Evolutionary conservation across 768 basidiomycete genomes (phyloP).

Genomic region (Phallus indusiatus): DNA sequence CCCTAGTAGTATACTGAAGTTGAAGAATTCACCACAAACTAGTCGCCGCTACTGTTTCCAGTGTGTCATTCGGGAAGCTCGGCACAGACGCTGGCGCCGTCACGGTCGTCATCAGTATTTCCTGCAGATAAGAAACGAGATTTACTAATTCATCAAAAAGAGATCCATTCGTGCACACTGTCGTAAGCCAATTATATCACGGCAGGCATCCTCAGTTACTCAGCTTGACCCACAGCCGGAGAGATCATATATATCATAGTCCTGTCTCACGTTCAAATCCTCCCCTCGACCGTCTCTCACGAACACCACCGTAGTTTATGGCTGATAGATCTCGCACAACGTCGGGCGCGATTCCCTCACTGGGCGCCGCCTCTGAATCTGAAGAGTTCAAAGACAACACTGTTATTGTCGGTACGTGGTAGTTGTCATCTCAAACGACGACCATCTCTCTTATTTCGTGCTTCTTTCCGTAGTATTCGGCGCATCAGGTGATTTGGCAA

Average conservation of each 20-base stretch:
- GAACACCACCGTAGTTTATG: constrained; percentile 24
- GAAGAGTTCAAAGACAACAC: constrained; percentile 80
- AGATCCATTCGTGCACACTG: neutral
- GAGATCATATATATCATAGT: neutral
- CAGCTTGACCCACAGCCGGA: neutral
- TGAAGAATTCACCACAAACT: neutral
- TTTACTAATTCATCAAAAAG: neutral
- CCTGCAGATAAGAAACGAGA: too few relatives aligned
- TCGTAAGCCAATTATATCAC: neutral
- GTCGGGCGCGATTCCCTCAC: constrained; percentile 84
- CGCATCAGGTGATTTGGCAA: constrained; percentile 94
- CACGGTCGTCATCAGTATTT: too few relatives aligned
- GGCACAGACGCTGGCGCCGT: neutral
- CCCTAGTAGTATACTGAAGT: too few relatives aligned
- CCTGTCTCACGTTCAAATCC: neutral
- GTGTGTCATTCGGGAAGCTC: neutral
- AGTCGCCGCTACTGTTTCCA: neutral
- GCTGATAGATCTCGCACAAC: constrained; percentile 27
- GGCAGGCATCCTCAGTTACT: neutral
- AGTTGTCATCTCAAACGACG: constrained; percentile 13
- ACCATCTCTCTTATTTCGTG: constrained; percentile 9
- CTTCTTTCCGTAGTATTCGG: constrained; percentile 61
- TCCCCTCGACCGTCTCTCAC: constrained; percentile 4
- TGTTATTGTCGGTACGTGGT: constrained; percentile 68
- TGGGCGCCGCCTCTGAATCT: constrained; percentile 64